Evolutionary conservation across 176 grass and related monocot genomes (phyloP).

Genomic region (Tillandsia leiboldiana): DNA sequence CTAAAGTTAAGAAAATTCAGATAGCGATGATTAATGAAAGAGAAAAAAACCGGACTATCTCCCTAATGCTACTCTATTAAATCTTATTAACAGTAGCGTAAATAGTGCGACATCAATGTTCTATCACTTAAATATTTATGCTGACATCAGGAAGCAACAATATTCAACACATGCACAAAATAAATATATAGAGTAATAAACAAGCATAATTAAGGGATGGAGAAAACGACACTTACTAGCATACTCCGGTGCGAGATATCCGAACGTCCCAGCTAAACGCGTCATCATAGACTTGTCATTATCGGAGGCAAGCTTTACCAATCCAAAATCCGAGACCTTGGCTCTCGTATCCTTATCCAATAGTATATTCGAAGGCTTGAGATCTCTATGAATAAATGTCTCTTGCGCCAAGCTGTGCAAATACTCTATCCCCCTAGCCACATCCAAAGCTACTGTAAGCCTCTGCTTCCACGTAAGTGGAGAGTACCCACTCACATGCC

Average conservation of each 20-base stretch:
- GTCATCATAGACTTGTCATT: slow-evolving; percentile 90
- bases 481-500: slow-evolving; percentile 33
- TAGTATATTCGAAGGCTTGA: slow-evolving; percentile 98
- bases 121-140: too few species aligned
- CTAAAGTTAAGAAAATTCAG: too few species aligned
- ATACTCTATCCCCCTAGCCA: slow-evolving; percentile 90
- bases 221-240: slow-evolving; percentile 67
- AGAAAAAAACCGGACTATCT: too few species aligned
- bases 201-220: slow-evolving; percentile 5
- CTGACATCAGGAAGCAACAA: neutral
- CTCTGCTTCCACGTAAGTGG: slow-evolving; percentile 90
- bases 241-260: slow-evolving; percentile 96
- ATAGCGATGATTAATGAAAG: too few species aligned
- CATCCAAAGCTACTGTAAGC: slow-evolving; percentile 81
- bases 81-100: too few species aligned
- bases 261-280: slow-evolving; percentile 88
- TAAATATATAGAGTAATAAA: slow-evolving; percentile 13
- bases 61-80: too few species aligned
- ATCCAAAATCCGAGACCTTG: slow-evolving; percentile 97
- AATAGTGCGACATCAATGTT: too few species aligned
- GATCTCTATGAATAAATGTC: slow-evolving; percentile 95
- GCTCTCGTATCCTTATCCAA: slow-evolving; percentile 83
- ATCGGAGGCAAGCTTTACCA: slow-evolving; percentile 81
- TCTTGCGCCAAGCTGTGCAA: slow-evolving; percentile 94
- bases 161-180: slow-evolving; percentile 5